phyloP scores from a whole-genome alignment of 768 basidiomycete genomes.

The Pholiota microspora region DNA sequence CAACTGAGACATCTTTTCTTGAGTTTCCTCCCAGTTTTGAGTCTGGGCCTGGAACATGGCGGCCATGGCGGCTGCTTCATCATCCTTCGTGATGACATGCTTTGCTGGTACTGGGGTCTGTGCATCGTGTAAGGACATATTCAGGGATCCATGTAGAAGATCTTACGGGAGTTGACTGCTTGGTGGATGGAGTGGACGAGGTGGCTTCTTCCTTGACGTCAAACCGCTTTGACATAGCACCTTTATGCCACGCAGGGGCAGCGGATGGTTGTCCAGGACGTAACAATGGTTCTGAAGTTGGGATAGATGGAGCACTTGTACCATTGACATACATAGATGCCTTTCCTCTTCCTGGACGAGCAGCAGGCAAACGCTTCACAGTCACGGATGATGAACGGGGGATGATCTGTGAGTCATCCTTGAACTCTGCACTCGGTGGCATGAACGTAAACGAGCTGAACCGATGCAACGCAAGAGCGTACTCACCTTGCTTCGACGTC shows the following conservation, averaged over 20 bases:
- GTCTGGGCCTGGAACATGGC: conserved; percentile 96
- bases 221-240: conserved; percentile 85
- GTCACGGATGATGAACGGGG: conserved; percentile 94
- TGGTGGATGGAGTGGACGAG: conserved; percentile 27
- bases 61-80: conserved; percentile 95
- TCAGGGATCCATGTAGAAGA: conserved; percentile 3
- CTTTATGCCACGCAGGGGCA: conserved; percentile 58
- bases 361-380: conserved; percentile 85
- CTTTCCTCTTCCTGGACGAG: conserved; percentile 79
- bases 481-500: conserved; percentile 84
- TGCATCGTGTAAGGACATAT: conserved; percentile 2
- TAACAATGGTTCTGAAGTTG: conserved; percentile 47
- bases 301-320: conserved; percentile 33
- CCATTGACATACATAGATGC: conserved; percentile 73
- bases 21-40: conserved; percentile 96
- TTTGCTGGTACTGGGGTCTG: conserved; percentile 34
- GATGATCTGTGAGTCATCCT: conserved; percentile 87
- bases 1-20: conserved; percentile 99
- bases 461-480: conserved; percentile 9
- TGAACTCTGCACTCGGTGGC: conserved; percentile 62
- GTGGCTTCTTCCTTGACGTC: conserved; percentile 73
- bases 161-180: conserved; percentile 31
- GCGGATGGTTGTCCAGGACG: conserved; percentile 32
- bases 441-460: background rate
- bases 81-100: conserved; percentile 51